Base-by-base conservation (phyloP, 371 early-diverging fungal species). In the Mucor saturninus region DNA sequence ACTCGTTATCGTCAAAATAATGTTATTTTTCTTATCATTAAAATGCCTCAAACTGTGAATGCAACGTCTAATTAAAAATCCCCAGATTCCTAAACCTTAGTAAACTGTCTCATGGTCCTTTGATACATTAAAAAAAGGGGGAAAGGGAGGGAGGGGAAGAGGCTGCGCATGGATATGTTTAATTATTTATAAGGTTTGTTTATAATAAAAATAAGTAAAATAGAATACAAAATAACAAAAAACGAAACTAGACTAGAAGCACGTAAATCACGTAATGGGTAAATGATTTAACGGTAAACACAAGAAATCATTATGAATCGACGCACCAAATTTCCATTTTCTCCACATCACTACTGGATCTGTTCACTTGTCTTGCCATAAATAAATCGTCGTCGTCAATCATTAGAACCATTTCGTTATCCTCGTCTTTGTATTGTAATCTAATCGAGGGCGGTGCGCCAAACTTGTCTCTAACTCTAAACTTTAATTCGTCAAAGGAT, bases 381-480 rank as follows among this genome's bases (percentile, higher is more conserved):
- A 89, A 86, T 68, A 93, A 83, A 77, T 97, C 97, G 61, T 96
- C 98, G 37, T 95, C 87, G 73, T 96, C 96, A 28, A 91, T 91
- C 88, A 97, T 92, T 42, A 90, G 73, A 13, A 96, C 91, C 70
- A 91, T 77, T 63, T 92, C 92, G 57, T 89, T 86, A 53, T 95
- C 96, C 64, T 94, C 95, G 65, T 97, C 97, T 68, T 87, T 86
- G 73, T 95, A 97, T 70, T 91, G 87, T 30, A 97, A 77, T 30
- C 83, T 82, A 21, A 93, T 75, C 0, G 69, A 77, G 51, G 56
- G 68, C 37, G 69, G 64, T 1, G 67, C 56, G 7, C 76, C 66
- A 59, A 92, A 86, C 68, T 96, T 96, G 31, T 88, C 87, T 39
- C 83, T 80, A 9, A 96, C 75, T 29, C 84, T 83, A 13, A 64